Percentiles rank a stretch among this genome's conserved stretches.
phyloP scores from a whole-genome alignment of 2,329 filamentous ascomycete genomes.

The Scorias spongiosa region DNA sequence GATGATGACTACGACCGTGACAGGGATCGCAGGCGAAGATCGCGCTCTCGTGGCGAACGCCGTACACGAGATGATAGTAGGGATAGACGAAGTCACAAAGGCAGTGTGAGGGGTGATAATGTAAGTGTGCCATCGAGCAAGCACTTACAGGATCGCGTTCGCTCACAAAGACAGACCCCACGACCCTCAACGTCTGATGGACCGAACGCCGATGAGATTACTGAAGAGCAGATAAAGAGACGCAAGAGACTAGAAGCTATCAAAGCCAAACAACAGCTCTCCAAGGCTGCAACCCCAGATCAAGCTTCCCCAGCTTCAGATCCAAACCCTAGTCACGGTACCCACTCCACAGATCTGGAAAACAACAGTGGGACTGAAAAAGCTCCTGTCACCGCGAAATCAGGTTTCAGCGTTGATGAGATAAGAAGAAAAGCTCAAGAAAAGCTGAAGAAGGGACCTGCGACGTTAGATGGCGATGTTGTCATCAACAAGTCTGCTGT shows the following conservation, averaged over 20 bases:
- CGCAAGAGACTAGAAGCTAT: conserved; percentile 6
- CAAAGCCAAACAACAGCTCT: conserved; percentile 44
- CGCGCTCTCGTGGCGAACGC: conserved; percentile 48
- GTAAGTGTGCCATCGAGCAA: conserved; percentile 29
- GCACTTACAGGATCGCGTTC: background rate
- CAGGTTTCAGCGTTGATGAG: background rate
- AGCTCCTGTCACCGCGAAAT: background rate
- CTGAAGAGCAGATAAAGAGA: conserved; percentile 5
- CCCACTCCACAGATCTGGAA: conserved; percentile 16
- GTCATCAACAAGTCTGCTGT: background rate
- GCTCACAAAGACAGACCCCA: conserved; percentile 8
- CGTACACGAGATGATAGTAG: conserved; percentile 46
- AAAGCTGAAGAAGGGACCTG: background rate
- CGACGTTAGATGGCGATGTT: background rate
- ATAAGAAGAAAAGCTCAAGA: background rate
- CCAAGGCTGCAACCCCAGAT: conserved; percentile 48
- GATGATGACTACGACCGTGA: conserved; percentile 24
- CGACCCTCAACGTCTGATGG: conserved; percentile 8
- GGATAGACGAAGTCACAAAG: conserved; percentile 28
- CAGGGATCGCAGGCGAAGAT: conserved; percentile 48
- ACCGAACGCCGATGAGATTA: background rate
- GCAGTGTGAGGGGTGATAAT: conserved; percentile 38
- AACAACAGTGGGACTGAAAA: conserved; percentile 3
- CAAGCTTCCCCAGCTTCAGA: conserved; percentile 36
- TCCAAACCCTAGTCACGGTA: conserved; percentile 16